Base-by-base conservation (phyloP, 31 red algal species). In the Pterothamnion heteromorphum region DNA sequence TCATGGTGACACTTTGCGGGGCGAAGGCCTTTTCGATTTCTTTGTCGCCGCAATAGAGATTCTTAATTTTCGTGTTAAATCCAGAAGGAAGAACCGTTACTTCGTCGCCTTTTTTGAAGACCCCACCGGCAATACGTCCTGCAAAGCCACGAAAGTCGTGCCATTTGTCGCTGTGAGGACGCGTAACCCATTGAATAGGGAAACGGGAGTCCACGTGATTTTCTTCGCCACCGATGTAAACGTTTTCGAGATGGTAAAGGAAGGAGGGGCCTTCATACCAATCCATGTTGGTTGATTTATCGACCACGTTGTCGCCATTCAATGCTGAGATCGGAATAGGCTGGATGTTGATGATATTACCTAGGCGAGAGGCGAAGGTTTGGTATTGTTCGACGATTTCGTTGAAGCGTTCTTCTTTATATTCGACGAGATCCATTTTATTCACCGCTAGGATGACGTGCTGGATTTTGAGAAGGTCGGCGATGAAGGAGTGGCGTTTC, bases 371-470 rank as follows among this genome's bases (percentile, higher is more conserved):
- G 31, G 85, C 85, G 43, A 89, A 89, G 9, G 18, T 71, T 44
- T 44, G 4, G 31, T 27, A 89, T 4, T 89, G 38, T 5, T 5
- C 85, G 4, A 14, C n/a, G 26, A 89, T 89, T 31, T 89, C 9
- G 4, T 89, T 5, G 85, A 89, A 89, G 5, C 5, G 21, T 44
- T 89, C 85, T 72, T 71, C 35, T 30, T 71, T 71, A 89, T 72
- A 89, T 18, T 71, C 85, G 43, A 89, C 85, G 43, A 89, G 85
- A 71, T 89, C 85, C 85, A 89, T 89, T 31, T 89, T 89, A 43
- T 89, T 89, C 21, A 89, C 43, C 14, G n/a, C 18, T 44, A 89
- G 18, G 5, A 44, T 43, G n/a, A 89, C 20, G 36, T 89, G 20
- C 18, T 44, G 35, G 31, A 89, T 89, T 5, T 26, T 4, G 18